These are phyloP conservation scores for Verticillium tricorpus DNA, from an alignment of 2,329 filamentous ascomycete genomes.

Conservation along the genomic window DNA sequence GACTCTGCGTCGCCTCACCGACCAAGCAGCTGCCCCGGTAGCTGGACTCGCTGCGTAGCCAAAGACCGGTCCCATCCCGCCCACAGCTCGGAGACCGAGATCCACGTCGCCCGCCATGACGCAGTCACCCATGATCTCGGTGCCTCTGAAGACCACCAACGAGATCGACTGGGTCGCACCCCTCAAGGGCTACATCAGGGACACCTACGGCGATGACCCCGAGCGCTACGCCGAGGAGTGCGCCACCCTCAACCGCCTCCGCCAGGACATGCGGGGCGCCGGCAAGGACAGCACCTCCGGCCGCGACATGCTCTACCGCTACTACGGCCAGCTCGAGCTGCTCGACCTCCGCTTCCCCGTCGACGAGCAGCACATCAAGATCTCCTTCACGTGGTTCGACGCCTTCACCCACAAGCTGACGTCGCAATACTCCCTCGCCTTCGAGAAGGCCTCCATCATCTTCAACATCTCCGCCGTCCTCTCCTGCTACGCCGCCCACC, in stretches of 20 bases:
- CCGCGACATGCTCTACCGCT: constrained; percentile 88
- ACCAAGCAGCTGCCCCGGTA: neutral
- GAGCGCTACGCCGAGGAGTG: constrained; percentile 96
- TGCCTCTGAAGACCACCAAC: constrained; percentile 88
- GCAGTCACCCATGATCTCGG: constrained; percentile 91
- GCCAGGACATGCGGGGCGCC: constrained; percentile 97
- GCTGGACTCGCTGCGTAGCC: neutral
- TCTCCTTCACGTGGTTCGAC: constrained; percentile 98
- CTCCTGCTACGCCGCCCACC: constrained; percentile 89
- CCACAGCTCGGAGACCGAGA: neutral
- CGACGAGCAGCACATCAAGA: constrained; percentile 98
- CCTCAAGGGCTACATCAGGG: constrained; percentile 87
- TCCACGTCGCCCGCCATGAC: constrained; percentile 48
- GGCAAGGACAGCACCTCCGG: constrained; percentile 95
- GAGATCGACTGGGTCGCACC: constrained; percentile 97
- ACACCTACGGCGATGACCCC: constrained; percentile 93
- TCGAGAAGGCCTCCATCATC: constrained; percentile 98
- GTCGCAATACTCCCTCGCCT: constrained; percentile 91
- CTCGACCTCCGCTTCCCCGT: constrained; percentile 93
- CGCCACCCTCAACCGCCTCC: constrained; percentile 84
- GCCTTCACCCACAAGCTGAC: constrained; percentile 99
- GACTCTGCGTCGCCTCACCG: neutral
- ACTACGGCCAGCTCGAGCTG: constrained; percentile 95
- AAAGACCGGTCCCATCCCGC: neutral
- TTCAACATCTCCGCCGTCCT: constrained; percentile 98